Evolutionary conservation across 2,329 filamentous ascomycete genomes (phyloP).

Genomic region (Ophiostoma piceae): DNA sequence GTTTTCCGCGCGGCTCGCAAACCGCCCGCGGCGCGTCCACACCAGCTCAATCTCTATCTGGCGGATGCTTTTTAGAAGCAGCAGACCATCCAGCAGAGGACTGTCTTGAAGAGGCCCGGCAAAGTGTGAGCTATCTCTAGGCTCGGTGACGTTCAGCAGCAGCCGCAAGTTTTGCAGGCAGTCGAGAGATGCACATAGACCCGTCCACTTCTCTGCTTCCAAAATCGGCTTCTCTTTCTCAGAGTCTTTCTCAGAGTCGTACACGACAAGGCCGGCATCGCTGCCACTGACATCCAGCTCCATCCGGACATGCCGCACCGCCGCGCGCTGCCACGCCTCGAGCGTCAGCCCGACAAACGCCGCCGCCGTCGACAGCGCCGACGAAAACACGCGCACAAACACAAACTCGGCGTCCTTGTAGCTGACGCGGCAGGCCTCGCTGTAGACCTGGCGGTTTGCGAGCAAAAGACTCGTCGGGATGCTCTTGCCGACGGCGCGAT

Average conservation of each 20-base stretch:
- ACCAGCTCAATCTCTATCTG: slow-evolving; percentile 39
- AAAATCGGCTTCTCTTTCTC: not conserved
- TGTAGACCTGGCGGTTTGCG: slow-evolving; percentile 40
- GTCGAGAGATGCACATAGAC: not conserved
- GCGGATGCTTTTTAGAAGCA: slow-evolving; percentile 33
- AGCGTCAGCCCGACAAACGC: slow-evolving; percentile 30
- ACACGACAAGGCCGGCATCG: slow-evolving; percentile 33
- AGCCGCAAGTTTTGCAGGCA: slow-evolving; percentile 39
- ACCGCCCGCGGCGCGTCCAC: slow-evolving; percentile 11
- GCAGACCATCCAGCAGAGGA: slow-evolving; percentile 31
- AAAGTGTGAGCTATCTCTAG: not conserved
- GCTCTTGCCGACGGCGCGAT: slow-evolving; percentile 38
- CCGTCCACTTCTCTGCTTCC: not conserved
- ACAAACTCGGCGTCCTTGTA: slow-evolving; percentile 43
- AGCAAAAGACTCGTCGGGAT: slow-evolving; percentile 38
- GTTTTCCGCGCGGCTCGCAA: not conserved
- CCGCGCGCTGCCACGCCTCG: slow-evolving; percentile 40
- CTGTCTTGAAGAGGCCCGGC: not conserved
- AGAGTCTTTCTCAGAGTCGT: not conserved
- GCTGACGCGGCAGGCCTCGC: slow-evolving; percentile 39
- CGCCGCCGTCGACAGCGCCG: slow-evolving; percentile 40
- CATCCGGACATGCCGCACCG: slow-evolving; percentile 39
- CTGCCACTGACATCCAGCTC: slow-evolving; percentile 41
- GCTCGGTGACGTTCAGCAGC: slow-evolving; percentile 33
- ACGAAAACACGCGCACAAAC: slow-evolving; percentile 44